These are phyloP conservation scores for Backusella tarrabulga DNA, from an alignment of 192 early-diverging fungal species.

Conservation along the genomic window DNA sequence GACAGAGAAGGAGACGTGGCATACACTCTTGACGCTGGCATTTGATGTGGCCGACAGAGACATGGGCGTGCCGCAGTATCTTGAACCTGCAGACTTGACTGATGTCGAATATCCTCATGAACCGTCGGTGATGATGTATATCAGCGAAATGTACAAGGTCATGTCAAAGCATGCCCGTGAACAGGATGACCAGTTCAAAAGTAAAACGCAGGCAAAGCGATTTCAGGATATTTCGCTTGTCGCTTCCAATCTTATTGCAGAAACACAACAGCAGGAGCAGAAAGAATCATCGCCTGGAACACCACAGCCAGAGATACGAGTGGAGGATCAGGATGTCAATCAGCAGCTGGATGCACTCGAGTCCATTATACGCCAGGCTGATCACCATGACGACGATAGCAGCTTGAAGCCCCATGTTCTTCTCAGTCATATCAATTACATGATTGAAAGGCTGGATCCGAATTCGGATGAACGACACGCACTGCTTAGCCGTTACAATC, in stretches of 20 bases:
- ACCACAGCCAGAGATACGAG: background rate
- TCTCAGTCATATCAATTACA: background rate
- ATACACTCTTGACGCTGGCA: conserved; percentile 29
- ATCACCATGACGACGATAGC: background rate
- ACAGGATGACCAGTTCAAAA: conserved; percentile 19
- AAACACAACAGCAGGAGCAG: background rate
- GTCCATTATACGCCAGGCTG: background rate
- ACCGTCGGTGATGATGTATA: conserved; percentile 52
- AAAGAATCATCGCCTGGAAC: background rate
- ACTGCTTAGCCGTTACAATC: background rate
- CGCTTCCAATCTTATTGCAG: background rate
- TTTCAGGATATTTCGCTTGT: background rate
- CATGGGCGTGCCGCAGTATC: conserved; percentile 39
- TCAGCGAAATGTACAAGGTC: conserved; percentile 46
- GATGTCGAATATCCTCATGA: conserved; percentile 54
- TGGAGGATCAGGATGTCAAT: background rate
- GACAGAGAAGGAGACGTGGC: conserved; percentile 36
- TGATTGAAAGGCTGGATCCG: background rate
- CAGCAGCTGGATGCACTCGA: background rate
- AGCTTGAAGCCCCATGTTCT: background rate
- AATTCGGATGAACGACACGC: conserved; percentile 10
- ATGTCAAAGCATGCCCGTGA: conserved; percentile 33
- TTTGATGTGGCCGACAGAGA: conserved; percentile 43
- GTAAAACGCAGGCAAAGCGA: background rate
- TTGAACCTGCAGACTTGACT: conserved; percentile 45